These are phyloP conservation scores for Agaricales sp. DNA, from an alignment of 1,284 basidiomycete species.

Conservation along the genomic window DNA sequence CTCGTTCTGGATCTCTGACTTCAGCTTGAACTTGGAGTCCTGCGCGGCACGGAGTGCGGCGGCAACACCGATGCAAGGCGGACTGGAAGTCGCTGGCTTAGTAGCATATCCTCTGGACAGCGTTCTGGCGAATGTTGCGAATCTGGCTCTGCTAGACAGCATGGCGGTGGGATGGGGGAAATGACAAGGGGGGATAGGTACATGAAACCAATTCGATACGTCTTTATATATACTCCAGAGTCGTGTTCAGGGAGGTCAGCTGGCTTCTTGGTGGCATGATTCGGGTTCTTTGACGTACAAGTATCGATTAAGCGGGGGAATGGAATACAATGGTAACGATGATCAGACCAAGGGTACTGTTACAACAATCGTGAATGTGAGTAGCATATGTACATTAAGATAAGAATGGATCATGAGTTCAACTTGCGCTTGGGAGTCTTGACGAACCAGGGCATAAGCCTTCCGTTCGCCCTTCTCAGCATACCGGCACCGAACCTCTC, in stretches of 20 bases:
- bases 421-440: constrained; percentile 26
- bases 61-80: constrained; percentile 50
- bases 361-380: background rate
- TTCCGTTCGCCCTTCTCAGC: constrained; percentile 40
- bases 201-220: no score
- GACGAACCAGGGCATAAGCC: constrained; percentile 38
- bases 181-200: no score
- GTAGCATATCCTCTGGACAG: no score
- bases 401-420: background rate
- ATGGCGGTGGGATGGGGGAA: constrained; percentile 41
- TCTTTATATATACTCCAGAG: no score
- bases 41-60: constrained; percentile 39
- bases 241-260: no score
- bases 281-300: no score
- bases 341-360: background rate
- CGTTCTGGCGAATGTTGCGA: no score
- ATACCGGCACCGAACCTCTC: constrained; percentile 32
- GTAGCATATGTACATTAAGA: constrained; percentile 3
- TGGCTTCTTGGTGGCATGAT: no score
- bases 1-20: constrained; percentile 54
- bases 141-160: no score
- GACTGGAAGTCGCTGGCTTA: no score
- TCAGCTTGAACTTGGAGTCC: constrained; percentile 22
- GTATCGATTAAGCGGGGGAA: constrained; percentile 25
- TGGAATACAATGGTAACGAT: background rate